Evolutionary conservation across 345 rosid species (phyloP).

Genomic region (Corchorus olitorius): DNA sequence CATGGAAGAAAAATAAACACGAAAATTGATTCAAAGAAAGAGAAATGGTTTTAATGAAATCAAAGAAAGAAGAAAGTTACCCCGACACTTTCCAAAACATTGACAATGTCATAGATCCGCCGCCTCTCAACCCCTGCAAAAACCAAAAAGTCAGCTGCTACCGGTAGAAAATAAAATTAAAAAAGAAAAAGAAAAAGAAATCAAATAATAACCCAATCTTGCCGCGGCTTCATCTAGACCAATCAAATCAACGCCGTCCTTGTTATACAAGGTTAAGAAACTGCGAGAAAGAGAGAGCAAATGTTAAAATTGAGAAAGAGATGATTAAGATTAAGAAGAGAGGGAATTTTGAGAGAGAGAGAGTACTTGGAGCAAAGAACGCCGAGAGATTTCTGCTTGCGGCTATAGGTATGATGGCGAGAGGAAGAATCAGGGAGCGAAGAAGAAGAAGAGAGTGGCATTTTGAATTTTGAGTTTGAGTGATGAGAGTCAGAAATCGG

Average conservation of each 20-base stretch:
- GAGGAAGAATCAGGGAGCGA: slow-evolving; percentile 47
- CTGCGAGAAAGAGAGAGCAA: slow-evolving; percentile 32
- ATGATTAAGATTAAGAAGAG: background rate
- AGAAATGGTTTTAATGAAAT: background rate
- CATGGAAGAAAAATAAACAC: background rate
- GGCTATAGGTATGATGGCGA: slow-evolving; percentile 61
- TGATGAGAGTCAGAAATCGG: too few species aligned
- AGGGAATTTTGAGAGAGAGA: background rate
- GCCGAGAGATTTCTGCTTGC: slow-evolving; percentile 90
- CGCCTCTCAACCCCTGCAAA: slow-evolving; percentile 80
- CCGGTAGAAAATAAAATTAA: background rate
- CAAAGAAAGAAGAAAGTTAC: slow-evolving; percentile 36
- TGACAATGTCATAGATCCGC: slow-evolving; percentile 87
- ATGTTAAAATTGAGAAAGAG: background rate
- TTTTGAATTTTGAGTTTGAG: background rate
- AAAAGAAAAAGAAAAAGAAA: background rate
- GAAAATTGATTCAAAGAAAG: background rate
- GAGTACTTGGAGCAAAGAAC: slow-evolving; percentile 81
- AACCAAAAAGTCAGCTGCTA: background rate
- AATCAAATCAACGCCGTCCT: slow-evolving; percentile 59
- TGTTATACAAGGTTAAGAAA: slow-evolving; percentile 74
- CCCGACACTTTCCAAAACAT: slow-evolving; percentile 85
- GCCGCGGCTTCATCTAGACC: slow-evolving; percentile 88
- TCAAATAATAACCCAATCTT: slow-evolving; percentile 53
- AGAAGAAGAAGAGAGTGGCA: slow-evolving; percentile 29